Base-by-base conservation (phyloP, 495 filamentous ascomycete genomes). In the Saxophila tyrrhenica region DNA sequence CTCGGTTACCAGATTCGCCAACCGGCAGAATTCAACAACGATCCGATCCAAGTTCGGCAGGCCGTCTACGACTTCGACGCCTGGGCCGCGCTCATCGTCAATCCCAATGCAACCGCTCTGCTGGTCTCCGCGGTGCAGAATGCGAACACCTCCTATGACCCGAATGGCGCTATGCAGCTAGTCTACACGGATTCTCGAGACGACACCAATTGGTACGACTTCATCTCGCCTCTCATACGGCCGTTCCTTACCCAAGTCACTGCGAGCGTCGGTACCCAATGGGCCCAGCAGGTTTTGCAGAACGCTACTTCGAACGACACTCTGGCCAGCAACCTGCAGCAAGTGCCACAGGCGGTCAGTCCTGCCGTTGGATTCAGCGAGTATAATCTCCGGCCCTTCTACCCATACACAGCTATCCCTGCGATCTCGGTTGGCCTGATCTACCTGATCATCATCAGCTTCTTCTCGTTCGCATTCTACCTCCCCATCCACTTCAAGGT, bases 381-480 rank as follows among this genome's bases (percentile, higher is more conserved):
- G 0, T 72, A 77, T 61, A 81, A 84, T 54, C 70, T 86, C 2
- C 75, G 82, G 5, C 82, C 83, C 0, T 86, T 86, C 60, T 59
- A 62, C 0, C 80, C 80, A 0, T 70, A 74, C 8, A 72, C 75
- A 2, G 69, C 74, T 2, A 78, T 72, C 1, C 82, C 82, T 0
- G 74, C 83, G 7, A 75, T 84, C 9, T 76, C 74, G 1, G 80
- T 86, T 53, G 83, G 83, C 0, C 64, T 86, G 32, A 85, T 86
- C 63, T 86, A 86, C 65, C 69, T 87, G 22, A 84, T 86, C 63
- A 85, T 87, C 64, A 71, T 86, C 35, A 76, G 81, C 3, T 86
- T 86, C 70, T 86, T 86, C 72, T 80, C 77, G 48, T 85, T 82
- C 64, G 70, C 78, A 7, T 86, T 86, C 73, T 77, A 83, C 62